Evolutionary conservation across 257 asterid species (phyloP).

Genomic region (Mentha longifolia): DNA sequence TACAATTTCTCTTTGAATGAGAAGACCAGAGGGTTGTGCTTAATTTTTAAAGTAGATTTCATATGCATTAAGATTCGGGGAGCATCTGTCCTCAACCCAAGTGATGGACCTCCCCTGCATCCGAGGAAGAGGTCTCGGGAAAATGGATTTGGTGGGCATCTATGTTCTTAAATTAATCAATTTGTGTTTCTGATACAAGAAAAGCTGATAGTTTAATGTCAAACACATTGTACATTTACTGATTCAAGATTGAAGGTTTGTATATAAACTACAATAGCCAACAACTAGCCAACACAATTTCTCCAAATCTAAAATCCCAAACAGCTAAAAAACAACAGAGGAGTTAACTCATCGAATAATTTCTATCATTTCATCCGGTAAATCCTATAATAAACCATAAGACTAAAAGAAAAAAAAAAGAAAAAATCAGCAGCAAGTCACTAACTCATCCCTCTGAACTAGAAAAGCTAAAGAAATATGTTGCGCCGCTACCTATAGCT

Average conservation of each 20-base stretch:
- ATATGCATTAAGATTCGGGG: not conserved
- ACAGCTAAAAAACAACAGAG: not conserved
- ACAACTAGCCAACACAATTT: not conserved
- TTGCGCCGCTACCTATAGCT: not conserved
- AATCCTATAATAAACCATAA: not conserved
- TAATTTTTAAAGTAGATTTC: not conserved
- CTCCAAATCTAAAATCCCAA: not conserved
- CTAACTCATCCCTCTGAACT: too few species aligned
- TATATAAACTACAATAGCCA: conserved; percentile 2
- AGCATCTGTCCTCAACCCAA: too few species aligned
- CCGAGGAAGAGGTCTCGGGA: too few species aligned
- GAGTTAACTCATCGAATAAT: not conserved
- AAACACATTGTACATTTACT: not conserved
- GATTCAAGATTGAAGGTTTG: not conserved
- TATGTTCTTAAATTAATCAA: not conserved
- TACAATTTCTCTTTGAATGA: not conserved
- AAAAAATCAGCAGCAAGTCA: too few species aligned
- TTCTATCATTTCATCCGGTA: conserved; percentile 7
- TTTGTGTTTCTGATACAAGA: not conserved
- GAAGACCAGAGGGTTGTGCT: not conserved
- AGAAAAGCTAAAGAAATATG: not conserved
- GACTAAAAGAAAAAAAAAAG: too few species aligned
- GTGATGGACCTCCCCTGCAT: too few species aligned
- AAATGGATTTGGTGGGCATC: too few species aligned
- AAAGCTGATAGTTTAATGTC: not conserved